Base-by-base conservation (phyloP, 1,139 yeast genomes). In the Zygosaccharomyces sapae region DNA sequence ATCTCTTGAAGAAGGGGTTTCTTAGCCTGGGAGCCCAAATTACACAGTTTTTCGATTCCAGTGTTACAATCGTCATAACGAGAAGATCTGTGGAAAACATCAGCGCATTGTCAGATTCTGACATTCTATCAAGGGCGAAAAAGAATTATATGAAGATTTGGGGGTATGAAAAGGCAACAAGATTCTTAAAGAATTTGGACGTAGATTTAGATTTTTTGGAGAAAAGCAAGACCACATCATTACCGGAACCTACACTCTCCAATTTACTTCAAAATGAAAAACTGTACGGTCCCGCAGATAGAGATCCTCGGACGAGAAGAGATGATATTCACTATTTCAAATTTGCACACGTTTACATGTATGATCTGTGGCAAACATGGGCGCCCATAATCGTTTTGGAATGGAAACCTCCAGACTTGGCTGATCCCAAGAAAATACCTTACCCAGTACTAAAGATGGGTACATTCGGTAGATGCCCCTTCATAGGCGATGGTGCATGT, bases 321-420 rank as follows among this genome's bases (percentile, higher is more conserved):
- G 96, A 87, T 55, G 97, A 90, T 64, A 77, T 86, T 59, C 82
- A 84, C 62, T 86, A 87, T 64, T 86, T 94, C 66, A 81, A 81
- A 46, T 76, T 79, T n/a, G 80, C 83, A 6, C 89, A 83, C 66
- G 70, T 89, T 34, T 81, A 85, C 54, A 83, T 88, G 24, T 92
- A 86, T 69, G 98, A 94, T 62, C 73, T 86, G 29, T 75, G 83
- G 50, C 94, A 87, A 56, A 76, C 76, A 34, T 84, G 84, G 53
- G 78, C 96, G 48, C 97, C 98, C 0, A 77, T 88, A 24, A 83
- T 92, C 16, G 72, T 83, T 13, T 76, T 92, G 57, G 97, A 92
- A 65, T 92, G 96, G 92, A 66, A 66, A 46, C 57, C 61, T 5
- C 68, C 65, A 41, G 70, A 69, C 19, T 43, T 62, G 29, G 41